A percentile compares a stretch with the other conserved stretches of the same genome.
Conservation (phyloP, 2,329 filamentous ascomycete species). For the Scedosporium boydii region DNA sequence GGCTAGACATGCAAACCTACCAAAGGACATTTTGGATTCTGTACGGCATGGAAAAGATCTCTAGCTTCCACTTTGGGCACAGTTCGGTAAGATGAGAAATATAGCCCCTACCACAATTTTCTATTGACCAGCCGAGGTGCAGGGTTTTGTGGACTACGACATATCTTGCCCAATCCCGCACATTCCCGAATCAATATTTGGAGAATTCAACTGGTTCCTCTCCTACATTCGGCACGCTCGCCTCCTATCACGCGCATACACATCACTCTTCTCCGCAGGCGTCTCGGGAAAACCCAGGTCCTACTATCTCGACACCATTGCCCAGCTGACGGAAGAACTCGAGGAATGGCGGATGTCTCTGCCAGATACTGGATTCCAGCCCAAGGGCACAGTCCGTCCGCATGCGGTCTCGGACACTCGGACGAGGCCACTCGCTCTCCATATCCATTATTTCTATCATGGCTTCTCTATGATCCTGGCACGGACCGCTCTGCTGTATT, state of each 20-base stretch:
- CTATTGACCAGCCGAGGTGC: not conserved
- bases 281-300: conserved; percentile 15
- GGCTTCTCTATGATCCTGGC: conserved; percentile 17
- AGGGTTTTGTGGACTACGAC: conserved; percentile 21
- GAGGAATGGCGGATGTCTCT: conserved; percentile 16
- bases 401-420: not conserved
- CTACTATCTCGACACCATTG: conserved; percentile 17
- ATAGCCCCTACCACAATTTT: not conserved
- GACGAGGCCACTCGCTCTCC: conserved; percentile 7
- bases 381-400: not conserved
- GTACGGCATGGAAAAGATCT: conserved; percentile 17
- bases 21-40: conserved; percentile 20
- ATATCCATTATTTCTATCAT: conserved; percentile 18
- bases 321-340: conserved; percentile 17
- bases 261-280: conserved; percentile 19
- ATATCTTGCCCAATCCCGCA: conserved; percentile 19
- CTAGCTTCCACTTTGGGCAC: conserved; percentile 20
- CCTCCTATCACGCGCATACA: conserved; percentile 18
- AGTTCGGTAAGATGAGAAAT: conserved; percentile 13
- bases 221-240: conserved; percentile 16
- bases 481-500: conserved; percentile 14
- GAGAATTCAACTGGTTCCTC: conserved; percentile 18
- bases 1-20: conserved; percentile 10
- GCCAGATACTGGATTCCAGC: not conserved
- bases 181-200: conserved; percentile 13